A percentile compares a stretch with the other conserved stretches of the same genome.
phyloP scores from a whole-genome alignment of 1,284 basidiomycete species.

The Leucoagaricus sp. region DNA sequence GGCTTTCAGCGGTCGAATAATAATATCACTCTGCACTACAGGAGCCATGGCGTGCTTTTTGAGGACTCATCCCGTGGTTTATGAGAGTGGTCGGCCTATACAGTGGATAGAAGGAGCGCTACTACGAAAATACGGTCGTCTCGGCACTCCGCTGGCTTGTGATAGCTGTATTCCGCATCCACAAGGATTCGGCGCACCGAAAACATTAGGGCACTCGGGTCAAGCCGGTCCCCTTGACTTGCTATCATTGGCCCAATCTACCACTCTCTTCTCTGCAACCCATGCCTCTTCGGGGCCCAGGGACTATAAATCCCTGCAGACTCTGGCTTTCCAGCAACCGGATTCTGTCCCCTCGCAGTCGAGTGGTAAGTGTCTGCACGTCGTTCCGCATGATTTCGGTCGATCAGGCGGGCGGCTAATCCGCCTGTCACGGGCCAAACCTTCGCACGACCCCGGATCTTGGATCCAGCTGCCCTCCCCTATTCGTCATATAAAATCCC shows the following conservation, averaged over 20 bases:
- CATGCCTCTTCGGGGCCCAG: neutral
- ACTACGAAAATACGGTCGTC: neutral
- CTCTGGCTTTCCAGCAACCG: neutral
- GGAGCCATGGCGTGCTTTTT: neutral
- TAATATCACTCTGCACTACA: constrained; percentile 10
- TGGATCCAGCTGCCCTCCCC: constrained; percentile 13
- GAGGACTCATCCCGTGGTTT: neutral
- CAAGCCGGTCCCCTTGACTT: constrained; percentile 13
- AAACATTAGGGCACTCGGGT: constrained; percentile 11
- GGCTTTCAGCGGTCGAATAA: constrained; percentile 18
- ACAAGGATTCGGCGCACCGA: neutral
- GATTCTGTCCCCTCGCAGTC: neutral
- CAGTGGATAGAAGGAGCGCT: neutral
- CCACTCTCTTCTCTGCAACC: neutral
- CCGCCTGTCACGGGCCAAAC: constrained; percentile 4
- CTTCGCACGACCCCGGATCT: constrained; percentile 18
- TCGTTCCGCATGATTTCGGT: neutral
- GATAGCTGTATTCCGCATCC: constrained; percentile 8
- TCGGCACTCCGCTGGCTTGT: neutral
- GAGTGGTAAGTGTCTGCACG: constrained; percentile 1
- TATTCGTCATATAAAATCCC: constrained; percentile 18
- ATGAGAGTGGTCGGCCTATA: neutral
- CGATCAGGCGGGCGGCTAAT: neutral
- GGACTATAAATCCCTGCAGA: constrained; percentile 1
- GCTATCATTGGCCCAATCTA: neutral